A percentile compares a stretch with the other conserved stretches of the same genome.
Conservation (phyloP, 805 yeast genomes). For the Hanseniaspora thailandica region DNA sequence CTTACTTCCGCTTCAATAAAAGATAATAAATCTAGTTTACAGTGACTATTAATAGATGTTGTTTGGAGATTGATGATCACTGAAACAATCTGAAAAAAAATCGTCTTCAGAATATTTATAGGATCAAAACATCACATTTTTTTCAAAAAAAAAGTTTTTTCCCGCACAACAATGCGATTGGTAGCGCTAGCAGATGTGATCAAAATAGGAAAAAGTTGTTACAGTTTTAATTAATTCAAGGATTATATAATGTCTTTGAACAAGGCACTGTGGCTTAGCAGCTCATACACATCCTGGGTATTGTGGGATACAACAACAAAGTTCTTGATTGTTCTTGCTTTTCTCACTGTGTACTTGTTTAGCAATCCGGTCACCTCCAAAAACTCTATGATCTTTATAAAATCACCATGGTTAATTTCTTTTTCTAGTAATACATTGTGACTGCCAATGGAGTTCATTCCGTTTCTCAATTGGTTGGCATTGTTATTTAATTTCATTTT, state of each 20-base stretch:
- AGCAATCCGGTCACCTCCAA: constrained; percentile 1
- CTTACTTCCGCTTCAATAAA: no score
- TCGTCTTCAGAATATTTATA: no score
- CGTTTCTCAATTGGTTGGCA: background rate
- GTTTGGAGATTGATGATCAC: no score
- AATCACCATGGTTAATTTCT: background rate
- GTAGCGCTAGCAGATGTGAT: no score
- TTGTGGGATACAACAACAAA: background rate
- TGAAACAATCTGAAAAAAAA: no score
- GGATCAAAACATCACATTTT: no score
- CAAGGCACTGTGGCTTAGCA: constrained; percentile 1
- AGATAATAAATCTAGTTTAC: no score
- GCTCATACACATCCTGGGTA: background rate
- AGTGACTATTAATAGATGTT: no score
- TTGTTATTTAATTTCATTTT: background rate
- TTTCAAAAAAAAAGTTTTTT: background rate
- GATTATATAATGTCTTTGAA: constrained; percentile 10
- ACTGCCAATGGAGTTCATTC: background rate
- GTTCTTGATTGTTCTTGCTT: background rate
- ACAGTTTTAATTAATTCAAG: background rate
- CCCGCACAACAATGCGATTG: no score
- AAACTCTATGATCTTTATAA: constrained; percentile 4
- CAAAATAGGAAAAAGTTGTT: background rate
- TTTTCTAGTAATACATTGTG: constrained; percentile 5
- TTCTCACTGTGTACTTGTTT: constrained; percentile 2